These are phyloP conservation scores for Phytopythium vexans DNA, from an alignment of 352 stramenopile genomes.

Conservation along the genomic window DNA sequence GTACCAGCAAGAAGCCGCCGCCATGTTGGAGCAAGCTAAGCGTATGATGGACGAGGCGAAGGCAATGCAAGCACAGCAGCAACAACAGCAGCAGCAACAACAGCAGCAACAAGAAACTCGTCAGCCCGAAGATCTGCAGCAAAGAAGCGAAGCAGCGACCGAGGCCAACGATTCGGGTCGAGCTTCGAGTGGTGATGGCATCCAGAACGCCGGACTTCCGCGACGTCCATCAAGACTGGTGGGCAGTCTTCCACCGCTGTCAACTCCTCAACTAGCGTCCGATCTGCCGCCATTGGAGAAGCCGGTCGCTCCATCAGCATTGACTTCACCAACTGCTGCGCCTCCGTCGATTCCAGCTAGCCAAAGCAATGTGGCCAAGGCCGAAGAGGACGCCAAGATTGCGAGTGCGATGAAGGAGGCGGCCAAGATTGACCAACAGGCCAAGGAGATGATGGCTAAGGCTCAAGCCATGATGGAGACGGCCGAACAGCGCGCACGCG, in stretches of 20 bases:
- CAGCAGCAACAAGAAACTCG: conserved; percentile 1
- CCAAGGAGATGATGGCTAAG: conserved; percentile 73
- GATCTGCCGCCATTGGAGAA: not conserved
- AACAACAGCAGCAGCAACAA: conserved; percentile 17
- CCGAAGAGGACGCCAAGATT: conserved; percentile 34
- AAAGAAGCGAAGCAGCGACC: not conserved
- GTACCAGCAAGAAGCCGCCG: conserved; percentile 58
- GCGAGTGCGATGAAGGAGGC: conserved; percentile 44
- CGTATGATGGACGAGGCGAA: conserved; percentile 77
- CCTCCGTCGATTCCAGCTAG: not conserved
- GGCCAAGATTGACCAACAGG: conserved; percentile 53
- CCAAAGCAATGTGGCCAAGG: not conserved
- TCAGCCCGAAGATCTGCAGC: not conserved
- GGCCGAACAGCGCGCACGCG: conserved; percentile 31
- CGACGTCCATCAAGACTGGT: conserved; percentile 2
- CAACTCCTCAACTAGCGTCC: not conserved
- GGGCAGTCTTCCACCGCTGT: conserved; percentile 1
- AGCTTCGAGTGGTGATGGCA: not conserved
- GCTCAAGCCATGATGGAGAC: conserved; percentile 68
- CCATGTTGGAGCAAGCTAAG: conserved; percentile 67
- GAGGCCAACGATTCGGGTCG: not conserved
- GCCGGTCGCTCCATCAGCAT: not conserved
- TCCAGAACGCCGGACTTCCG: not conserved
- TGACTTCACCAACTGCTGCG: not conserved
- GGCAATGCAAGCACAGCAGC: conserved; percentile 28